Evolutionary conservation across 1,284 basidiomycete genomes (phyloP), one percentile per base, ranked within the genome.

Genomic region (Apiotrichum domesticum): DNA sequence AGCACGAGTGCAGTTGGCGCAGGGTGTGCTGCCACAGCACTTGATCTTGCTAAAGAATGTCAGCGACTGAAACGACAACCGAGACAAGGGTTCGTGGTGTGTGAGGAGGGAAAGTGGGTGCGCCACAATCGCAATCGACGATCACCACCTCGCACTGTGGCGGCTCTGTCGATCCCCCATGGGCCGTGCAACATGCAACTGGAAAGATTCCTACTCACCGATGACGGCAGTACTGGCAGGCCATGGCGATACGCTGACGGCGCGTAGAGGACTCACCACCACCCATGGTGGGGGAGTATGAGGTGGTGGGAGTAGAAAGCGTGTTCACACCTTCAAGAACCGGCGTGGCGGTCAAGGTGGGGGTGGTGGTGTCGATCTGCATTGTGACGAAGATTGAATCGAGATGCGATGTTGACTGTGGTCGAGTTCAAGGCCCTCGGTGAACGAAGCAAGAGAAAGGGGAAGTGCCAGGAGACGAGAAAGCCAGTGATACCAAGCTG

Each of bases 151-250:
- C 21, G 21, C 21, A 21, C 21, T 21, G 21, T 21, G 21, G 37
- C 37, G 37, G 37, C 37, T 7, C 13, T 39, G 21, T 21, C 21
- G 21, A 21, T 21, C 21, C 21, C 21, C 21, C 21, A 21, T 21
- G 21, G 21, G 21, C 21, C 21, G 21, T 21, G 21, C 21, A 21
- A 21, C 21, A 21, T 21, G 8, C 37, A 39, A 39, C 7, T 39
- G 37, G 37, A 35, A 47, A 3, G n/a, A 34, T n/a, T 14, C 13
- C 33, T 7, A 67, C 73, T 67, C 51, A 74, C 73, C 73, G 59
- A 55, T 72, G 70, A 55, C 73, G 63, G 57, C 73, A 75, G 62
- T 75, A 74, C 46, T 70, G 66, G 60, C 73, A 75, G 2, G 73
- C 73, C 69, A 73, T 73, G 48, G 70, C 69, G 52, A 72, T 72